Conservation (phyloP, 306 rosid genomes). For the Gillenia trifoliata region DNA sequence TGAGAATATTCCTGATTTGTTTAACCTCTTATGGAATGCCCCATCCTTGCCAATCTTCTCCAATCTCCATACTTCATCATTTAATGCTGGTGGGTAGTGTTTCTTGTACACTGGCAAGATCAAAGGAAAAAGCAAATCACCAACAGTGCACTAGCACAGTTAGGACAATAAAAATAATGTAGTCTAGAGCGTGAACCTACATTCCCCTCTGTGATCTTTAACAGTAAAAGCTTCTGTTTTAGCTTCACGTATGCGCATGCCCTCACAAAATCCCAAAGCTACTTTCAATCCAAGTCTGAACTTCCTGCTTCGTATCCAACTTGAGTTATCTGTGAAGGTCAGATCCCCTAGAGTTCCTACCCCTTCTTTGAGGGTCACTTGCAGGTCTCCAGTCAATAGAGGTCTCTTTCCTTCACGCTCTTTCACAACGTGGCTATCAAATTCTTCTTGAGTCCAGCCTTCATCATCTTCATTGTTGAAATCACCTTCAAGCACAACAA, state of each 20-base stretch:
- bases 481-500: slow-evolving; percentile 98
- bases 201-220: slow-evolving; percentile 99
- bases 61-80: slow-evolving; percentile 93
- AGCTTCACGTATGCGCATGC: slow-evolving; percentile 84
- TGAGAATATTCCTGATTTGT: slow-evolving; percentile 33
- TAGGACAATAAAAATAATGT: slow-evolving; percentile 4
- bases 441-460: slow-evolving; percentile 88
- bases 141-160: background rate
- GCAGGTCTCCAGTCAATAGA: slow-evolving; percentile 86
- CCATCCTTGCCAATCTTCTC: slow-evolving; percentile 99
- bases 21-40: slow-evolving; percentile 91
- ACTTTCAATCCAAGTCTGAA: slow-evolving; percentile 94
- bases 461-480: slow-evolving; percentile 93
- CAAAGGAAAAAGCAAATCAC: background rate
- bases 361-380: slow-evolving; percentile 93
- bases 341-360: slow-evolving; percentile 92
- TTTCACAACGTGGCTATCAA: slow-evolving; percentile 90
- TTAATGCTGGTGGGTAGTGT: slow-evolving; percentile 89
- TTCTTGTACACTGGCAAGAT: slow-evolving; percentile 85
- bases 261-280: slow-evolving; percentile 70
- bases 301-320: slow-evolving; percentile 99
- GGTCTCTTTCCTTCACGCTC: slow-evolving; percentile 99
- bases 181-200: slow-evolving; percentile 44
- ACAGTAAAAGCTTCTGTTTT: slow-evolving; percentile 98
- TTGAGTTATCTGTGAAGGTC: slow-evolving; percentile 93